Percentiles rank a stretch among this genome's conserved stretches.
Conservation (phyloP, 208 protist genomes). For the Leishmania braziliensis region DNA sequence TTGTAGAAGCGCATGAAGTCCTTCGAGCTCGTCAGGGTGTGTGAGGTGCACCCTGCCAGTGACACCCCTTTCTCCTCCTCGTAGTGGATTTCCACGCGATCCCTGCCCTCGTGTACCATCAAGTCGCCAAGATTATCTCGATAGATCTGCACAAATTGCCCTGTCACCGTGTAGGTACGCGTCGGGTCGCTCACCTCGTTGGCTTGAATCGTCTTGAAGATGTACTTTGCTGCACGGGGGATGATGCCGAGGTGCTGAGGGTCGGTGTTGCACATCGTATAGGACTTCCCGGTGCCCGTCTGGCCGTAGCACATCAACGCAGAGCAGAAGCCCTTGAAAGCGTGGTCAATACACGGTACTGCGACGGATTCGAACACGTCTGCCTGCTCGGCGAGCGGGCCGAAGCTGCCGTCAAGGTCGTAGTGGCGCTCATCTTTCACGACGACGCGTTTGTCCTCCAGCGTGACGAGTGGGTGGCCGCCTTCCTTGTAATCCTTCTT, state of each 20-base stretch:
- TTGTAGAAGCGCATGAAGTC: slow-evolving; percentile 89
- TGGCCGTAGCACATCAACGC: slow-evolving; percentile 94
- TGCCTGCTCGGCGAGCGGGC: slow-evolving; percentile 60
- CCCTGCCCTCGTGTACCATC: slow-evolving; percentile 68
- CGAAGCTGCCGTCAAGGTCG: slow-evolving; percentile 87
- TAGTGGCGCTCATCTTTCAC: slow-evolving; percentile 86
- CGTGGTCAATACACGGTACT: slow-evolving; percentile 79
- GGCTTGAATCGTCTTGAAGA: slow-evolving; percentile 64
- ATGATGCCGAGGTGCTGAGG: slow-evolving; percentile 85
- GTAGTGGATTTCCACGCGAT: slow-evolving; percentile 78
- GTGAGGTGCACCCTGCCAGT: slow-evolving; percentile 70
- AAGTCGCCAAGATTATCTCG: slow-evolving; percentile 86
- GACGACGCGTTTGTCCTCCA: slow-evolving; percentile 58
- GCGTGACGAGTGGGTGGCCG: slow-evolving; percentile 53
- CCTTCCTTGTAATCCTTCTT: slow-evolving; percentile 75
- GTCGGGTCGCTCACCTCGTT: slow-evolving; percentile 23
- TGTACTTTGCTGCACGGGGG: slow-evolving; percentile 72
- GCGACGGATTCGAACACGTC: slow-evolving; percentile 84
- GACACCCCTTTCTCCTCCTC: slow-evolving; percentile 73
- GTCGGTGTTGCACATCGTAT: slow-evolving; percentile 91
- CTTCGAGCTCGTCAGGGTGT: slow-evolving; percentile 49
- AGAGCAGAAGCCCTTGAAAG: slow-evolving; percentile 87
- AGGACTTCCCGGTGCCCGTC: slow-evolving; percentile 92
- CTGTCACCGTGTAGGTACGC: slow-evolving; percentile 52
- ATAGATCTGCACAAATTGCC: slow-evolving; percentile 92